phyloP scores from a whole-genome alignment of 139 green algal species.

The Coelastrella sp. region DNA sequence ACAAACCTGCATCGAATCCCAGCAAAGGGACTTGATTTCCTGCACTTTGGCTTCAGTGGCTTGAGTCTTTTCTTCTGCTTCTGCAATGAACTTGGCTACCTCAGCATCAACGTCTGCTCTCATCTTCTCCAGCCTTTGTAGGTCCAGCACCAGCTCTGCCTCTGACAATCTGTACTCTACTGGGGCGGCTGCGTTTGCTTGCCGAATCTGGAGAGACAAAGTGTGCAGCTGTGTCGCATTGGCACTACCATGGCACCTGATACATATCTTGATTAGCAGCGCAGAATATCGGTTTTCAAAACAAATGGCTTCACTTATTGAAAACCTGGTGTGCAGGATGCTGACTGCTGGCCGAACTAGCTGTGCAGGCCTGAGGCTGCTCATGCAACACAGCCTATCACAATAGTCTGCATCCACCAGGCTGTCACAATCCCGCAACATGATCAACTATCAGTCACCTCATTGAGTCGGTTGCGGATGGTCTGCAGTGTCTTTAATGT shows the following conservation, averaged over 20 bases:
- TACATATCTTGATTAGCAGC: no score
- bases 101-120: background rate
- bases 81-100: background rate
- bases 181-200: slow-evolving; percentile 21
- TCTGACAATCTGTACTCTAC: background rate
- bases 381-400: background rate
- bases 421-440: no score
- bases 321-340: no score
- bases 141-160: slow-evolving; percentile 29
- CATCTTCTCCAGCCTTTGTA: slow-evolving; percentile 35
- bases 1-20: slow-evolving; percentile 40
- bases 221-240: no score
- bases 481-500: slow-evolving; percentile 8
- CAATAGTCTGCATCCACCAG: no score
- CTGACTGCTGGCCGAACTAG: no score
- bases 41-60: slow-evolving; percentile 23
- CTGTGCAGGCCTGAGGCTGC: background rate
- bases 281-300: no score
- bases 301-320: no score
- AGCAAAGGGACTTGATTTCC: slow-evolving; percentile 31
- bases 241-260: no score
- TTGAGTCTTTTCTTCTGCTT: background rate
- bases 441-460: background rate
- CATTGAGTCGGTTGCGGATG: background rate
- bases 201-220: background rate